Percentiles rank a stretch among this genome's conserved stretches.
phyloP scores from a whole-genome alignment of 805 yeast species.

The Saturnispora gosingensis region DNA sequence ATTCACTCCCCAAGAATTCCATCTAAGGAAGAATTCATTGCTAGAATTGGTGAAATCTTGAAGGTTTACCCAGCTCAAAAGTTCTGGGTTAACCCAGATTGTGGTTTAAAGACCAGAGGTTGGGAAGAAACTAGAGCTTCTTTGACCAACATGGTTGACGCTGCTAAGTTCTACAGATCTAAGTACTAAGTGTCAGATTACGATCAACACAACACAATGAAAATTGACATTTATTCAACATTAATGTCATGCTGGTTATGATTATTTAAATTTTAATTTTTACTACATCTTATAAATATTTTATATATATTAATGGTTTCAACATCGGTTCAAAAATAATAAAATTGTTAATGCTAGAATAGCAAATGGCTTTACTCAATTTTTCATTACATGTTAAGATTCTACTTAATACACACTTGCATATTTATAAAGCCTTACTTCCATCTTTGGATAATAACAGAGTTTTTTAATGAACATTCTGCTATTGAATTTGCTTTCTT shows the following conservation, averaged over 20 bases:
- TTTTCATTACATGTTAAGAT: not conserved
- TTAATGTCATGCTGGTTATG: conserved; percentile 25
- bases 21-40: conserved; percentile 90
- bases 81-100: conserved; percentile 99
- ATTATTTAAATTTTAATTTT: conserved; percentile 10
- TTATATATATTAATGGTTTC: conserved; percentile 31
- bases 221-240: conserved; percentile 30
- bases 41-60: conserved; percentile 88
- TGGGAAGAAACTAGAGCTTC: conserved; percentile 96
- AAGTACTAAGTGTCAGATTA: conserved; percentile 20
- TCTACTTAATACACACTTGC: not conserved
- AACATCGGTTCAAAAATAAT: conserved; percentile 32
- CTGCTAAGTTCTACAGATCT: conserved; percentile 89
- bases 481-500: conserved; percentile 48
- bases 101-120: conserved; percentile 99
- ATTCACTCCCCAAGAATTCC: conserved; percentile 99
- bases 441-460: conserved; percentile 92
- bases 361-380: not conserved
- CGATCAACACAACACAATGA: not conserved
- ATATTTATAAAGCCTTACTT: conserved; percentile 18
- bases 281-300: conserved; percentile 11
- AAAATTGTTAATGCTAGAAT: not conserved
- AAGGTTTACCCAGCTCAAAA: conserved; percentile 96
- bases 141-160: conserved; percentile 97
- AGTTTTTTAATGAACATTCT: conserved; percentile 68